These are phyloP conservation scores for Rubus parviflorus DNA, from an alignment of 306 rosid genomes.

Conservation along the genomic window DNA sequence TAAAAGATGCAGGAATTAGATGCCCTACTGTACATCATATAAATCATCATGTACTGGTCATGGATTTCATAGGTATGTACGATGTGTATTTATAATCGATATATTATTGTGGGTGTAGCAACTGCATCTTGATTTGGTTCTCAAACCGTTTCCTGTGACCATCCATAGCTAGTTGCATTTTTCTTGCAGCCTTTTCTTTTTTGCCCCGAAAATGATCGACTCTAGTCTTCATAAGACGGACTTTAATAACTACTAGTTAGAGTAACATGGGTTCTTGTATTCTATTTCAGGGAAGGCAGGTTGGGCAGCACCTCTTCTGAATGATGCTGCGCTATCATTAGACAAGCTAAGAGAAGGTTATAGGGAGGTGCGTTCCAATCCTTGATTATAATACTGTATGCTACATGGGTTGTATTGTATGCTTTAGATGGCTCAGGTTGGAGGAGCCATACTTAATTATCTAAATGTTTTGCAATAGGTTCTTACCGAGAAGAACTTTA, in stretches of 20 bases:
- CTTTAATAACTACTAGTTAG: background rate
- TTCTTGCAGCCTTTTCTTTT: background rate
- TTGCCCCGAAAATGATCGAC: background rate
- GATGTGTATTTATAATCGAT: slow-evolving; percentile 6
- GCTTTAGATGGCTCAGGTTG: background rate
- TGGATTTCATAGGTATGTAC: slow-evolving; percentile 80
- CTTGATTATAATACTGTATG: background rate
- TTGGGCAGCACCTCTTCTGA: slow-evolving; percentile 93
- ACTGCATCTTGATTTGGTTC: slow-evolving; percentile 8
- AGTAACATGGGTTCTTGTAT: slow-evolving; percentile 22
- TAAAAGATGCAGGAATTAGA: slow-evolving; percentile 77
- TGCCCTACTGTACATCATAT: slow-evolving; percentile 63
- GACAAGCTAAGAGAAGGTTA: slow-evolving; percentile 85
- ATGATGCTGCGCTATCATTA: slow-evolving; percentile 71
- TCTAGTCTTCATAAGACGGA: background rate
- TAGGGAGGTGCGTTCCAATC: slow-evolving; percentile 58
- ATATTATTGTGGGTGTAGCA: background rate
- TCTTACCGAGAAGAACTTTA: background rate
- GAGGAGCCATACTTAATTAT: background rate
- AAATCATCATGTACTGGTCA: slow-evolving; percentile 70
- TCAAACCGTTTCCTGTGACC: background rate
- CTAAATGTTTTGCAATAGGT: background rate
- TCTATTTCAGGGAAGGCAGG: slow-evolving; percentile 65
- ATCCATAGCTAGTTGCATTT: background rate
- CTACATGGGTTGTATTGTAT: background rate